Evolutionary conservation across 148 eudicot species (phyloP), one percentile per base, ranked within the genome.

Genomic region (Gaultheria prostrata): DNA sequence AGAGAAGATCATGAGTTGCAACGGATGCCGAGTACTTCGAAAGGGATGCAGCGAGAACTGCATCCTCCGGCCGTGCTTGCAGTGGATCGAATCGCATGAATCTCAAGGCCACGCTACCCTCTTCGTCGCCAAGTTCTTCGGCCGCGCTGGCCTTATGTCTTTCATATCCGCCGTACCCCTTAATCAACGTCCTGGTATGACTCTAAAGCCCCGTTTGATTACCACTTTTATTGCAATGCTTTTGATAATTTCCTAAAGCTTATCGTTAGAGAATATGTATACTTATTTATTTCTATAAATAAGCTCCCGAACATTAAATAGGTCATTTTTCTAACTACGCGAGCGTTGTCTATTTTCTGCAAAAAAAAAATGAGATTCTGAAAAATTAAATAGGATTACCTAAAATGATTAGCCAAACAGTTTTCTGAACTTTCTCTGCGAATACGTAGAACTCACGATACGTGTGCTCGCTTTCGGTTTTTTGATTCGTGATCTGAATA

Each of bases 1-100:
- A 63, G 63, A 57, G 10, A 8, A 21, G 39, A 80, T 30, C 39
- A 93, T 93, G 96, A 93, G 96, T 74, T 93, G 96, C 90, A 93
- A 93, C 39, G 96, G 96, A 3, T 93, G 96, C 85, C 83, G 96
- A 67, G 87, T 93, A 2, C 90, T 93, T 4, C 87, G 96, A 39
- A 93, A 93, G 76, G 96, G 96, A 57, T 93, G 96, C 88, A 93
- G 96, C 30, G 96, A 93, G 46, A 82, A 79, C 56, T 93, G 96
- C 76, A 88, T 89, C 48, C 84, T 92, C 6, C 82, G 94, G 1
- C 94, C 92, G 0, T 90, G 93, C 56, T 84, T 92, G 28, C 93
- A 92, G 78, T 90, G 91, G 90, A 89, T 92, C 67, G 88, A 87
- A 28, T 82, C 85, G 13, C 86, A 93, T 32, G 92, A 93, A 76